Base-by-base conservation (phyloP, 192 early-diverging fungal species). In the Rhizoclosmatium globosum region DNA sequence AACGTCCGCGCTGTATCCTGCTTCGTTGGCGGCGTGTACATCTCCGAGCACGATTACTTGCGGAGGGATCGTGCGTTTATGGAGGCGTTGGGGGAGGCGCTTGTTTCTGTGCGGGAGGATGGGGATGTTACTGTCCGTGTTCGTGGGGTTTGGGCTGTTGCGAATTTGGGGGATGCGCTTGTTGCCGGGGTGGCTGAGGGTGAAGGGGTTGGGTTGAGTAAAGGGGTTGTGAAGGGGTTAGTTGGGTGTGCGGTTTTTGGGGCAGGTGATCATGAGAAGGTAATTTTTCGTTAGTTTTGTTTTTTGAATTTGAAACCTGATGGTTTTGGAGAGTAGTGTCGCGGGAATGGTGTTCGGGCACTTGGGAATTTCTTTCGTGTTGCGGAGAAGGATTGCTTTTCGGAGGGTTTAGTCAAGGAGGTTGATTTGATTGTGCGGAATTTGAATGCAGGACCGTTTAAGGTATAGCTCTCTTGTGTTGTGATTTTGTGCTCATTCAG, bases 61-160 rank as follows among this genome's bases (percentile, higher is more conserved):
- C 73, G 38, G 3, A 50, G 92, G 85, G 91, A 95, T 78, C 78
- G 85, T 9, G 80, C 83, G 21, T 91, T 92, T 75, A 69, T 89
- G 11, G 67, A 82, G 4, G 89, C 92, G 45, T 85, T 93, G 82
- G 85, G 88, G 1, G 79, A 78, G 2, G 81, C 82, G 45, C 71
- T 93, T 2, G 78, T 91, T 3, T 66, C 80, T 7, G 80, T 89
- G 46, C 85, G 86, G n/a, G 68, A 71, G 2, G 92, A 94, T 77
- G 57, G 74, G 4, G 85, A 83, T 38, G 45, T 94, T 43, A 70
- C 84, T 50, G 94, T 95, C 2, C 82, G 92, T 56, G 84, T 93
- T 7, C 81, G 93, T 44, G 91, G 87, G 1, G 92, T 90, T 73
- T 95, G 94, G 94, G 92, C 92, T 0, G 81, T 94, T n/a, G 94